Conservation (phyloP, 306 rosid genomes). For the Sphenostylis stenocarpa region DNA sequence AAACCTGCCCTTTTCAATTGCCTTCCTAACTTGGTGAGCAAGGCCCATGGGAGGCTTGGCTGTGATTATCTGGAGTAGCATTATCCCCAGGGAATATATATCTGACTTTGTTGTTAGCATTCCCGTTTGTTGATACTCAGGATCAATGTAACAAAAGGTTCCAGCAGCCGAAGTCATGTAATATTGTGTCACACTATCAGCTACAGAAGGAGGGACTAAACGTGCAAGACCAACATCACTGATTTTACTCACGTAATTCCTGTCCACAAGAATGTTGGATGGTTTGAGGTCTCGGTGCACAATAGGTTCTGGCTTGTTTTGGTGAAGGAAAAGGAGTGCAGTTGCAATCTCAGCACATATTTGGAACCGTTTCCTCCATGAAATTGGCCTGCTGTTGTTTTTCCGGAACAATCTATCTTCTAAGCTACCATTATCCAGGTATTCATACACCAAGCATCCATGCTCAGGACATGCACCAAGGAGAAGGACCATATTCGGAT, state of each 20-base stretch:
- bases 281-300: constrained; percentile 98
- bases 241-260: constrained; percentile 79
- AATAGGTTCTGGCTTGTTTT: constrained; percentile 90
- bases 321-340: constrained; percentile 92
- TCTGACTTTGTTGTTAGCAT: constrained; percentile 81
- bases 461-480: constrained; percentile 95
- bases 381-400: constrained; percentile 61
- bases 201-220: constrained; percentile 79
- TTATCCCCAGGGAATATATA: constrained; percentile 76
- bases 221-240: constrained; percentile 91
- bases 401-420: constrained; percentile 74
- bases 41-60: constrained; percentile 92
- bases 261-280: constrained; percentile 82
- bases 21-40: constrained; percentile 72
- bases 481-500: constrained; percentile 97
- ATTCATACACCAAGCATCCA: constrained; percentile 94
- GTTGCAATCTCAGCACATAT: constrained; percentile 88
- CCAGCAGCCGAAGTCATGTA: constrained; percentile 98
- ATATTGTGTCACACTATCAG: constrained; percentile 72
- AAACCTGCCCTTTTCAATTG: constrained; percentile 62
- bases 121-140: constrained; percentile 94
- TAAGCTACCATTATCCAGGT: constrained; percentile 86
- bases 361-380: constrained; percentile 77
- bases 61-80: constrained; percentile 86
- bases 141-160: constrained; percentile 96